Evolutionary conservation across 805 yeast genomes (phyloP).

Genomic region (Tetrapisispora nanseiensis): DNA sequence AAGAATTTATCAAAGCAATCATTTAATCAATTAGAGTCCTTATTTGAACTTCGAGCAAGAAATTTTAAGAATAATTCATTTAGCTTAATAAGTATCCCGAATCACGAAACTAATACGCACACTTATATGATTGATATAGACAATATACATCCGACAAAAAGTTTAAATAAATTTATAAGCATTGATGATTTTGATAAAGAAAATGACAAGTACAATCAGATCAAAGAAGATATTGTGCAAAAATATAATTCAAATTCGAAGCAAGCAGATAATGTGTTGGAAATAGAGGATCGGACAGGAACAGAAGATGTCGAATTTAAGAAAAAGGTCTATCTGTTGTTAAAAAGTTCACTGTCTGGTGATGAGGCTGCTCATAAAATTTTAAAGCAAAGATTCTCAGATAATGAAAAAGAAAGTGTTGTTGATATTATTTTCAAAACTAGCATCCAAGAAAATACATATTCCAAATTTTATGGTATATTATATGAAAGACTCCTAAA

Average conservation of each 20-base stretch:
- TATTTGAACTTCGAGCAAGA: slow-evolving; percentile 42
- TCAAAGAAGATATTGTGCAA: slow-evolving; percentile 32
- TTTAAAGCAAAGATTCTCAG: slow-evolving; percentile 38
- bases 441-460: slow-evolving; percentile 78
- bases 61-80: slow-evolving; percentile 28
- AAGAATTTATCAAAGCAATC: slow-evolving; percentile 36
- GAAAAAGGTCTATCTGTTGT: slow-evolving; percentile 66
- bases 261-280: neutral
- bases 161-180: slow-evolving; percentile 40
- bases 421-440: slow-evolving; percentile 69
- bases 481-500: slow-evolving; percentile 57
- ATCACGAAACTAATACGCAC: slow-evolving; percentile 10
- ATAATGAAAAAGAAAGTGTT: slow-evolving; percentile 40
- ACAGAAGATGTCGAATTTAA: slow-evolving; percentile 53
- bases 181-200: slow-evolving; percentile 42
- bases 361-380: slow-evolving; percentile 91
- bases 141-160: slow-evolving; percentile 23
- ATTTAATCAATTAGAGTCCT: slow-evolving; percentile 38
- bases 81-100: slow-evolving; percentile 24
- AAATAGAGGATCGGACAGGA: slow-evolving; percentile 59
- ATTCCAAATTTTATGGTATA: slow-evolving; percentile 75
- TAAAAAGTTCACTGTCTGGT: slow-evolving; percentile 83
- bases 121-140: slow-evolving; percentile 4
- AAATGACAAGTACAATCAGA: slow-evolving; percentile 39
- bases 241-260: slow-evolving; percentile 12